phyloP scores from a whole-genome alignment of 805 yeast genomes.

The Wickerhamomyces rabaulensis region DNA sequence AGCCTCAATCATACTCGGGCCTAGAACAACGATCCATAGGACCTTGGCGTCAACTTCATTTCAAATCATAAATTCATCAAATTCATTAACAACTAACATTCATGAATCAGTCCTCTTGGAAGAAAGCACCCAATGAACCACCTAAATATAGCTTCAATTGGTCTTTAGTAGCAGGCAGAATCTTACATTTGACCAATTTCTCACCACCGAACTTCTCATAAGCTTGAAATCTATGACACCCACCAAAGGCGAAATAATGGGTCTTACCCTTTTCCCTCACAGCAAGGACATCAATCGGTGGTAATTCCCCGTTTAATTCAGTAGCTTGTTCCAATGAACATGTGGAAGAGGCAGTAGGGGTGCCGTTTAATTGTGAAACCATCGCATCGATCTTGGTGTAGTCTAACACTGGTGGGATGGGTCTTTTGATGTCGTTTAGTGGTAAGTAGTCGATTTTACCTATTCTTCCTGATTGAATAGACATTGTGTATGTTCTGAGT shows the following conservation, averaged over 20 bases:
- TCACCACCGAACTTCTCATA: conserved; percentile 52
- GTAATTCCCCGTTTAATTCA: conserved; percentile 52
- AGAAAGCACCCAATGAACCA: conserved; percentile 46
- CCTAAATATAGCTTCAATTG: conserved; percentile 72
- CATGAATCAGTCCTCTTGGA: conserved; percentile 8
- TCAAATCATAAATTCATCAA: background rate
- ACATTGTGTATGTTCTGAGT: conserved; percentile 45
- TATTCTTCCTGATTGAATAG: conserved; percentile 59
- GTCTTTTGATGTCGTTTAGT: conserved; percentile 62
- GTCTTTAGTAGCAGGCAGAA: conserved; percentile 69
- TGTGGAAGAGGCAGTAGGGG: conserved; percentile 59
- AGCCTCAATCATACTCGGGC: too few relatives aligned
- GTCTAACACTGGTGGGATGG: conserved; percentile 83
- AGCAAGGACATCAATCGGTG: conserved; percentile 75
- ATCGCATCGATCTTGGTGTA: conserved; percentile 69
- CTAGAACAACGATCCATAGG: too few relatives aligned
- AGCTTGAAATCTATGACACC: conserved; percentile 87
- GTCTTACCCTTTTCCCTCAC: conserved; percentile 58
- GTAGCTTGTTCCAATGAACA: conserved; percentile 39
- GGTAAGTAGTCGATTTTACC: conserved; percentile 56
- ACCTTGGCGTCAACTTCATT: background rate
- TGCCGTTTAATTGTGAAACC: conserved; percentile 65
- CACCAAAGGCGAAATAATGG: conserved; percentile 81
- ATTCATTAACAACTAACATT: background rate
- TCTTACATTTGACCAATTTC: conserved; percentile 57